Evolutionary conservation across 2,329 filamentous ascomycete species (phyloP), one percentile per base, ranked within the genome.

Genomic region (Fusarium sp.): DNA sequence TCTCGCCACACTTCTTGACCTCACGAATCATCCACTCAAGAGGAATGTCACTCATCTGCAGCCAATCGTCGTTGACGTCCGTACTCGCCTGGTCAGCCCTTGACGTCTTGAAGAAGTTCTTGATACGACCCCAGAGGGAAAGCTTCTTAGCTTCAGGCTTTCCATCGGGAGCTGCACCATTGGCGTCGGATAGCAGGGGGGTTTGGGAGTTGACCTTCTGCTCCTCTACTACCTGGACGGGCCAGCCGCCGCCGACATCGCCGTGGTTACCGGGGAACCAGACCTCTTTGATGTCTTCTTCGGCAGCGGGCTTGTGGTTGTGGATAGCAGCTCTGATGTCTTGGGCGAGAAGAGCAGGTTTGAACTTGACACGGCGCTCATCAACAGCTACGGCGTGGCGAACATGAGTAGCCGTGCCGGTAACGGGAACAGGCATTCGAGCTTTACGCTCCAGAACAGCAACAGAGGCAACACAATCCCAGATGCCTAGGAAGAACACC

Each of bases 191-290:
- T 14, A 54, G 22, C 2, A 54, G 23, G 15, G 51, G 51, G 14
- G 46, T 32, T 10, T 37, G 47, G 7, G 23, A 25, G n/a, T 48
- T 46, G n/a, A 43, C 13, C 5, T 54, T 62, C 8, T 76, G 73
- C 8, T 75, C 53, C 2, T 66, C 57, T 5, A 23, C 59, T 20
- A 61, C 51, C 13, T 59, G 27, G 4, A 79, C 76, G 0, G 79
- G 78, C 81, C 84, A 87, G 0, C 85, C 85, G 1, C 85, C 85
- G 3, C 85, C 85, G 11, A 87, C 79, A 53, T 87, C 84, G 11
- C 82, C 81, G 56, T 87, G 85, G 54, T 82, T 82, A 2, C 85
- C 85, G 0, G 84, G 80, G 63, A 87, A 87, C 83, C 84, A 87
- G 44, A 87, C 82, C 63, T 87, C 84, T 47, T 75, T 74, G 58